phyloP scores from a whole-genome alignment of 805 yeast genomes.

The Ogataea naganishii region DNA sequence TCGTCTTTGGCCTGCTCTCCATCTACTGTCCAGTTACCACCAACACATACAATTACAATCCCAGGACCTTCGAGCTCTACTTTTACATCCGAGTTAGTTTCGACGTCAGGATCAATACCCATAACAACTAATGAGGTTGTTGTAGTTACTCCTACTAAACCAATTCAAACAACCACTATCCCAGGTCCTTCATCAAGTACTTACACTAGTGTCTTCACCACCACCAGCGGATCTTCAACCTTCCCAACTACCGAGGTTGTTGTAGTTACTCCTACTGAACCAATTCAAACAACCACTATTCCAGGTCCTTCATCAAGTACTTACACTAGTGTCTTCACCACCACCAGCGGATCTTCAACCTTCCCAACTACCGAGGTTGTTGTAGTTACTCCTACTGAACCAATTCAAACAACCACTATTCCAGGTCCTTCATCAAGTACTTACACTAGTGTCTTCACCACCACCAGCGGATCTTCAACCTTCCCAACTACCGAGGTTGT shows the following conservation, averaged over 20 bases:
- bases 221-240: not conserved
- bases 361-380: conserved; percentile 1
- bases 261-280: too few relatives aligned
- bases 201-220: not conserved
- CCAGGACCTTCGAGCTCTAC: not conserved
- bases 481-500: not conserved
- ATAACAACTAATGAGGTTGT: not conserved
- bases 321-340: not conserved
- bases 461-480: not conserved
- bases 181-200: not conserved
- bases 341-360: not conserved
- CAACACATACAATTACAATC: not conserved
- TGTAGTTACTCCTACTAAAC: conserved; percentile 1
- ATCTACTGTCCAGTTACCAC: too few relatives aligned
- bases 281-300: conserved; percentile 1
- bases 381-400: not conserved
- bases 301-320: not conserved
- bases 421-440: not conserved
- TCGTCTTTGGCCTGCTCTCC: too few relatives aligned
- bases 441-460: not conserved
- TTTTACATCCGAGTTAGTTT: not conserved
- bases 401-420: not conserved
- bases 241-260: not conserved
- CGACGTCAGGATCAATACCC: not conserved
- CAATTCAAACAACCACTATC: not conserved